These are phyloP conservation scores for Endotrypanum monterogeii DNA, from an alignment of 208 protist species.

Conservation along the genomic window DNA sequence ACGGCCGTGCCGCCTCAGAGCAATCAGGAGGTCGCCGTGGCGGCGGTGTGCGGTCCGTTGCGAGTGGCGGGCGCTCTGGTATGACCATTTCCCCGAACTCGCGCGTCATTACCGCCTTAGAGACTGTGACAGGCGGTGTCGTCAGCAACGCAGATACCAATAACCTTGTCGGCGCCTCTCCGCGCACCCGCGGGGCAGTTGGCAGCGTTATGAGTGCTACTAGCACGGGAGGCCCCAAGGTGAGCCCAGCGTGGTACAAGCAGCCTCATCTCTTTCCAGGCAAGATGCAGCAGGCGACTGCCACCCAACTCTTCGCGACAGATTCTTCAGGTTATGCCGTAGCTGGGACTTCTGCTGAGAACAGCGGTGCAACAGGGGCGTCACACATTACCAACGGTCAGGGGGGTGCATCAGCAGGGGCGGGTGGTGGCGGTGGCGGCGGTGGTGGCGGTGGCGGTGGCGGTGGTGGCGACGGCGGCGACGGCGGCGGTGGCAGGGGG, in stretches of 20 bases:
- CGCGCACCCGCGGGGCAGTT: conserved; percentile 15
- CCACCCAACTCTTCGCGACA: conserved; percentile 14
- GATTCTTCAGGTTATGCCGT: conserved; percentile 12
- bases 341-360: background rate
- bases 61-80: conserved; percentile 11
- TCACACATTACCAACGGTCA: background rate
- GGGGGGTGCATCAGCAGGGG: background rate
- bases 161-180: conserved; percentile 5
- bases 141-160: conserved; percentile 1
- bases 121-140: conserved; percentile 17
- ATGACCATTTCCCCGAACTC: conserved; percentile 16
- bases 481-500: conserved; percentile 27
- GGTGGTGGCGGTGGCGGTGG: conserved; percentile 39
- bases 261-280: conserved; percentile 24
- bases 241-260: conserved; percentile 21
- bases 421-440: conserved; percentile 18
- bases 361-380: background rate
- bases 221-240: background rate
- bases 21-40: conserved; percentile 20
- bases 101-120: conserved; percentile 22
- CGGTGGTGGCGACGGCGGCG: conserved; percentile 27
- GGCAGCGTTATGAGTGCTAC: conserved; percentile 18
- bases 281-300: background rate
- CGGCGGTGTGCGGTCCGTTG: conserved; percentile 18
- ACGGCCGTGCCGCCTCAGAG: conserved; percentile 22